phyloP scores from a whole-genome alignment of 495 filamentous ascomycete genomes.

The Lophiotrema nucula region DNA sequence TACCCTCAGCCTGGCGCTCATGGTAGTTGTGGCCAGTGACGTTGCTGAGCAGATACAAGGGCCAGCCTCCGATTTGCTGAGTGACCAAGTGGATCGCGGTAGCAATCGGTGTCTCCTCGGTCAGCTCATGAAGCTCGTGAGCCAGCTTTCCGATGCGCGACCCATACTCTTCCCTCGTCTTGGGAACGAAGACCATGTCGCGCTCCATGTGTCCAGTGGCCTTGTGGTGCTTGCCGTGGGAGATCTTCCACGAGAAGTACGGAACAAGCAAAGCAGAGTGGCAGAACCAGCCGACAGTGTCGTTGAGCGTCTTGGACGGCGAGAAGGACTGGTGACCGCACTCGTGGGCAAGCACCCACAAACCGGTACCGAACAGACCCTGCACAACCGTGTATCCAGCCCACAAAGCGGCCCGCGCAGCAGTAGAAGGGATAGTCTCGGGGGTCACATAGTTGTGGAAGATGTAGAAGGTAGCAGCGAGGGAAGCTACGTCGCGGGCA shows the following conservation, averaged over 20 bases:
- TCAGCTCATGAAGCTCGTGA: slow-evolving; percentile 80
- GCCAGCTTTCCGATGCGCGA: slow-evolving; percentile 64
- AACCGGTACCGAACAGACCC: slow-evolving; percentile 73
- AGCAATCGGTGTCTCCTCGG: slow-evolving; percentile 89
- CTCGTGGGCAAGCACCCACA: slow-evolving; percentile 86
- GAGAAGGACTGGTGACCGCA: slow-evolving; percentile 81
- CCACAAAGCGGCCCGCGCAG: slow-evolving; percentile 55
- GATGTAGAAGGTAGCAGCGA: slow-evolving; percentile 63
- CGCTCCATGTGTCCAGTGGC: slow-evolving; percentile 92
- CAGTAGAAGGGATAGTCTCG: slow-evolving; percentile 54
- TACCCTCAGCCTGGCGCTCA: slow-evolving; percentile 71
- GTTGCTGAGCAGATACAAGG: slow-evolving; percentile 79
- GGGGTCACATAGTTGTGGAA: slow-evolving; percentile 64
- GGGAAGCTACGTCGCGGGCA: slow-evolving; percentile 63
- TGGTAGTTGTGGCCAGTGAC: slow-evolving; percentile 95
- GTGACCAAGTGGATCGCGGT: slow-evolving; percentile 68
- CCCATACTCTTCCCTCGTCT: slow-evolving; percentile 74
- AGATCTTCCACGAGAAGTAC: slow-evolving; percentile 76
- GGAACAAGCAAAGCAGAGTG: slow-evolving; percentile 68
- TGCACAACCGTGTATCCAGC: slow-evolving; percentile 68
- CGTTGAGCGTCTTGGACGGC: slow-evolving; percentile 57
- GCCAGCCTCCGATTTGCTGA: slow-evolving; percentile 92
- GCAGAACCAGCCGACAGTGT: slow-evolving; percentile 63
- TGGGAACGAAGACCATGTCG: slow-evolving; percentile 96
- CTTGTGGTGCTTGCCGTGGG: slow-evolving; percentile 75